These are phyloP conservation scores for Aspergillus ruber DNA, from an alignment of 2,329 filamentous ascomycete species.

Conservation along the genomic window DNA sequence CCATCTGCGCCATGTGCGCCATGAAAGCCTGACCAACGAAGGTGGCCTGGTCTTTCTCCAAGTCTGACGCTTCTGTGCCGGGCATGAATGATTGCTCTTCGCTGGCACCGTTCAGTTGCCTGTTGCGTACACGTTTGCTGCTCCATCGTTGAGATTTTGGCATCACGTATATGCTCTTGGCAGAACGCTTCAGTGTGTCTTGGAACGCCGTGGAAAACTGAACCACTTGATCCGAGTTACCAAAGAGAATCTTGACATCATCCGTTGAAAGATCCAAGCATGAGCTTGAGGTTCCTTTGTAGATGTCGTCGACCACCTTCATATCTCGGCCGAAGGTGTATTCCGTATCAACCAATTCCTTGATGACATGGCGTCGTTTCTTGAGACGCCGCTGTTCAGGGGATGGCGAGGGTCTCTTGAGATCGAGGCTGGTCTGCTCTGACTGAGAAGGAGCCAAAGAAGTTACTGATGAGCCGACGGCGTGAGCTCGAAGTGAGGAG, in stretches of 20 bases:
- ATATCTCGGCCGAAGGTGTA: constrained; percentile 87
- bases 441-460: constrained; percentile 28
- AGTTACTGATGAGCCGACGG: constrained; percentile 31
- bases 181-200: constrained; percentile 71
- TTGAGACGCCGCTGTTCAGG: constrained; percentile 54
- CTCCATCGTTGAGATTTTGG: constrained; percentile 49
- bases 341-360: constrained; percentile 90
- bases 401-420: constrained; percentile 24
- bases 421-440: constrained; percentile 18
- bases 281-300: constrained; percentile 83
- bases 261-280: constrained; percentile 72
- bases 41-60: constrained; percentile 54
- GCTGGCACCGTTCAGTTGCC: constrained; percentile 24
- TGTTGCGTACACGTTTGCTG: constrained; percentile 44
- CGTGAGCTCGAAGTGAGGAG: constrained; percentile 25
- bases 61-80: constrained; percentile 34
- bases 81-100: constrained; percentile 21
- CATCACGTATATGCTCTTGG: constrained; percentile 70
- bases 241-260: constrained; percentile 84
- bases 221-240: constrained; percentile 86
- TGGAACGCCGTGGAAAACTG: constrained; percentile 77
- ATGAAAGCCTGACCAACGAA: constrained; percentile 55
- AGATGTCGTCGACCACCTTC: constrained; percentile 96
- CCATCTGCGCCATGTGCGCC: constrained; percentile 52
- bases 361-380: constrained; percentile 76